Conservation (phyloP, 2,329 filamentous ascomycete genomes). For the Purpureocillium lavendulum region DNA sequence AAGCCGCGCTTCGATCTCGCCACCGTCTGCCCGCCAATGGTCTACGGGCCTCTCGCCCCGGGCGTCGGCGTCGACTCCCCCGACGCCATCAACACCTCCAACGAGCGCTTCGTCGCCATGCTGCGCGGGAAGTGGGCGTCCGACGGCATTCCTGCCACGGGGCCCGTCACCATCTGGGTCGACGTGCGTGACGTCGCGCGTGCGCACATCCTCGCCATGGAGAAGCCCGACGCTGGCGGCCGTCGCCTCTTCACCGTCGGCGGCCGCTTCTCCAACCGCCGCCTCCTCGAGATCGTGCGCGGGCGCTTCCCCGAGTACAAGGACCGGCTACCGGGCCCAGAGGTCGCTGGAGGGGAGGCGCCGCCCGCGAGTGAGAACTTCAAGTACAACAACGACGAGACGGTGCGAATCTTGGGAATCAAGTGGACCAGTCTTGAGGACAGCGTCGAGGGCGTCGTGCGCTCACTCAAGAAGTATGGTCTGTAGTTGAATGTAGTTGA, state of each 20-base stretch:
- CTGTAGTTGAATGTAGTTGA: conserved; percentile 29
- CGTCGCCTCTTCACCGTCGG: conserved; percentile 41
- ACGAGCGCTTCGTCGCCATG: conserved; percentile 40
- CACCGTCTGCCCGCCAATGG: conserved; percentile 46
- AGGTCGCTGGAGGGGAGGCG: conserved; percentile 33
- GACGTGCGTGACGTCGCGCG: conserved; percentile 48
- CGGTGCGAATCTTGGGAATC: background rate
- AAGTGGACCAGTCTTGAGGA: too few relatives aligned
- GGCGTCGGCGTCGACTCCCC: conserved; percentile 29
- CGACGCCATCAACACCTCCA: conserved; percentile 43
- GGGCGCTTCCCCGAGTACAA: conserved; percentile 41
- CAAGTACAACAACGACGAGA: background rate
- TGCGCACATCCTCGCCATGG: conserved; percentile 44
- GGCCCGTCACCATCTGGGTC: conserved; percentile 37
- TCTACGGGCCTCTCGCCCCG: conserved; percentile 44
- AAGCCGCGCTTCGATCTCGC: conserved; percentile 40
- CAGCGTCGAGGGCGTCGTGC: background rate
- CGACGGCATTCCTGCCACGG: conserved; percentile 30
- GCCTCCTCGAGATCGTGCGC: conserved; percentile 34
- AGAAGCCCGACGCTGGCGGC: conserved; percentile 37
- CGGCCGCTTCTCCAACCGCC: conserved; percentile 37
- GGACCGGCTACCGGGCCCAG: conserved; percentile 36
- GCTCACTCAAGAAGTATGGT: background rate
- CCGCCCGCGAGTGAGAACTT: conserved; percentile 12
- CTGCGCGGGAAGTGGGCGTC: conserved; percentile 40